A percentile compares a stretch with the other conserved stretches of the same genome.
Evolutionary conservation across 495 filamentous ascomycete species (phyloP).

Genomic region (Talaromyces borbonicus): DNA sequence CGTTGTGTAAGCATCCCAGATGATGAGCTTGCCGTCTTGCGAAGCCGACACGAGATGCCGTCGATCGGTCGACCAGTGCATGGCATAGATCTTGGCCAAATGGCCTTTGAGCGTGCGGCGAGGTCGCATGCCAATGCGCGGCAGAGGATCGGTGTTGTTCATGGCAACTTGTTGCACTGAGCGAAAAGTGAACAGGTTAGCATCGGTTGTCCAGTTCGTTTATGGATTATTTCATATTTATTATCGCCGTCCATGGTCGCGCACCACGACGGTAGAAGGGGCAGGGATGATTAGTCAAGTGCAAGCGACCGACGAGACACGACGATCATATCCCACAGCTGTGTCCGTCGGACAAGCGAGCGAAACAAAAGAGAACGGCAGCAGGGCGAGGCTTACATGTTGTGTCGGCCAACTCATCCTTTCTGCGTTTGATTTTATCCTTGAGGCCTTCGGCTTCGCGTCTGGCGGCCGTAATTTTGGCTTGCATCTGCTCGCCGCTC

Average conservation of each 20-base stretch:
- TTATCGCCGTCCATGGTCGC: no score
- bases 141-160: constrained; percentile 78
- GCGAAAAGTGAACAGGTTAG: constrained; percentile 5
- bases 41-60: constrained; percentile 97
- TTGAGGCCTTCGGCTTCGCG: constrained; percentile 97
- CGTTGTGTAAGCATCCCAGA: constrained; percentile 99
- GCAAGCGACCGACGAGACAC: no score
- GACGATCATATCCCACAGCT: no score
- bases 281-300: background rate
- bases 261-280: no score
- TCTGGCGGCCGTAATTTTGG: constrained; percentile 89
- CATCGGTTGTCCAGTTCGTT: no score
- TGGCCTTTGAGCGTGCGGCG: constrained; percentile 94
- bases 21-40: constrained; percentile 98
- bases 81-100: constrained; percentile 97
- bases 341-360: no score
- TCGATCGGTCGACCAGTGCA: constrained; percentile 99
- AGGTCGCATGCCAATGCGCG: constrained; percentile 90
- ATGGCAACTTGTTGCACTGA: constrained; percentile 85
- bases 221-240: no score
- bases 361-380: no score
- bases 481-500: constrained; percentile 65
- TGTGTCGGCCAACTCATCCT: constrained; percentile 97
- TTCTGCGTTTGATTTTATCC: constrained; percentile 98
- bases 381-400: constrained; percentile 67